Evolutionary conservation across 306 rosid species (phyloP).

Genomic region (Prunus persica): Prunus_persica_NCBIv2 NC_034009.1:10493501-10494000

Average conservation of each 20-base stretch:
- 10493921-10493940: conserved; percentile 16
- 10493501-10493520: too few species aligned
- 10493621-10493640: neutral
- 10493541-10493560: too few species aligned
- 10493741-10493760: conserved; percentile 24
- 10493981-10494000: neutral
- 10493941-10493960: neutral
- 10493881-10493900: neutral
- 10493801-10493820: conserved; percentile 39
- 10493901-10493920: conserved; percentile 39
- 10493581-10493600: too few species aligned
- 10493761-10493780: conserved; percentile 6
- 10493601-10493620: neutral
- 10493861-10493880: conserved; percentile 30
- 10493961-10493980: neutral
- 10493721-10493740: neutral
- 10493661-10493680: neutral
- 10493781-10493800: neutral
- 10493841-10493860: conserved; percentile 22
- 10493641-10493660: neutral
- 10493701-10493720: neutral
- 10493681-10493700: neutral
- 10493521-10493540: too few species aligned
- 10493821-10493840: conserved; percentile 45
- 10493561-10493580: too few species aligned